phyloP scores from a whole-genome alignment of 805 yeast species.

The Wickerhamomyces chaumierensis region DNA sequence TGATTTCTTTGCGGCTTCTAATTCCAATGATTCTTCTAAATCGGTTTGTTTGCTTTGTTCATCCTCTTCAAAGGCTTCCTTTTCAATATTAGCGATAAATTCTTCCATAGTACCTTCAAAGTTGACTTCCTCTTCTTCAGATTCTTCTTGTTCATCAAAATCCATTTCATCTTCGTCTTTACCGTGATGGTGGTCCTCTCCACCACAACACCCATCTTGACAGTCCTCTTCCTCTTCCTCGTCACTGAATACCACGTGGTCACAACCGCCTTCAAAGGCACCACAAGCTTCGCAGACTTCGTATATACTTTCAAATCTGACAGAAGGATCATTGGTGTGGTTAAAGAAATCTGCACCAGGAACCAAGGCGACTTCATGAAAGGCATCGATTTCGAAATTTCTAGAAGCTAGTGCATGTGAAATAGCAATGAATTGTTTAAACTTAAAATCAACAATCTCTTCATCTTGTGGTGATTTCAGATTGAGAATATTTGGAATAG shows the following conservation, averaged over 20 bases:
- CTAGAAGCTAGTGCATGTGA: conserved; percentile 61
- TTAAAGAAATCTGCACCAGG: conserved; percentile 91
- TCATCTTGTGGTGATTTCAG: conserved; percentile 6
- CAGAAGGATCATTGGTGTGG: conserved; percentile 52
- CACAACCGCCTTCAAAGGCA: conserved; percentile 26
- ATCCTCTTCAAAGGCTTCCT: conserved; percentile 8
- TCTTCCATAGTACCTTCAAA: conserved; percentile 19
- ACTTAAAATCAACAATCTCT: conserved; percentile 11
- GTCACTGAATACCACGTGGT: conserved; percentile 8
- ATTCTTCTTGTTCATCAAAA: conserved; percentile 6
- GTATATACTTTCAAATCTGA: conserved; percentile 49
- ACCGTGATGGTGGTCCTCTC: no score
- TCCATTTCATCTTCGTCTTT: conserved; percentile 6
- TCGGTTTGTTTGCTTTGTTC: conserved; percentile 4
- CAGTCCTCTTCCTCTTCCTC: conserved; percentile 5
- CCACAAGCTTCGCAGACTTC: conserved; percentile 47
- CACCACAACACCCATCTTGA: no score
- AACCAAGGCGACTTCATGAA: conserved; percentile 64
- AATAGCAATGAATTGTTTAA: conserved; percentile 40
- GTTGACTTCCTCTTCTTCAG: conserved; percentile 9
- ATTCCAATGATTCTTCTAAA: conserved; percentile 2
- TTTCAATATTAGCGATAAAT: conserved; percentile 20
- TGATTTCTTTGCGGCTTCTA: conserved; percentile 13
- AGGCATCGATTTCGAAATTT: conserved; percentile 73
- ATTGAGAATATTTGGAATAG: conserved; percentile 22